These are phyloP conservation scores for Suillus alpinus DNA, from an alignment of 768 basidiomycete genomes.

Conservation along the genomic window DNA sequence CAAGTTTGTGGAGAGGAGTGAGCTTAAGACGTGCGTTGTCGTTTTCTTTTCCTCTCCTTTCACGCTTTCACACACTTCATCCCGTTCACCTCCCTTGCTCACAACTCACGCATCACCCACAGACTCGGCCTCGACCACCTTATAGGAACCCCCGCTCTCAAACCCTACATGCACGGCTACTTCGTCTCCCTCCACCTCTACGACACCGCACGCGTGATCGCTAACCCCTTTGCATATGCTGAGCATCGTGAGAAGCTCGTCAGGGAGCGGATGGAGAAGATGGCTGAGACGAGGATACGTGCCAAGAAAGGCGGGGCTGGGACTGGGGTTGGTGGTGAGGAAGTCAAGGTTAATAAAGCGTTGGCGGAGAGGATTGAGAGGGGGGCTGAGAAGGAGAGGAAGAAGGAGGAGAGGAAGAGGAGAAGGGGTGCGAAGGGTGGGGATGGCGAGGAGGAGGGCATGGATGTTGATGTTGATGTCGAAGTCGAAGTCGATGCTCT, in stretches of 20 bases:
- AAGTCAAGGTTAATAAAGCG: conserved; percentile 64
- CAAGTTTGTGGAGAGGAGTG: conserved; percentile 90
- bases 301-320: conserved; percentile 64
- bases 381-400: conserved; percentile 60
- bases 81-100: neutral
- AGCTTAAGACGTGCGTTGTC: conserved; percentile 73
- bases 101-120: conserved; percentile 6
- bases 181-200: conserved; percentile 95
- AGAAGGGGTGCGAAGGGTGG: conserved; percentile 36
- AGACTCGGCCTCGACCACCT: conserved; percentile 96
- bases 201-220: conserved; percentile 91
- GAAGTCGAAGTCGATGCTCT: too few species aligned
- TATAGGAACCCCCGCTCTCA: conserved; percentile 90
- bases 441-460: conserved; percentile 22
- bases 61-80: neutral
- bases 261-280: conserved; percentile 86
- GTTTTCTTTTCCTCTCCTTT: neutral
- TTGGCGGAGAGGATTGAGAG: conserved; percentile 81
- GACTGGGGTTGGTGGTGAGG: conserved; percentile 46
- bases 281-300: conserved; percentile 91
- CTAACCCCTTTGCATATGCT: conserved; percentile 93
- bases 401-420: conserved; percentile 55
- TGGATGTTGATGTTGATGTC: conserved; percentile 20
- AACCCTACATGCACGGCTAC: conserved; percentile 99
- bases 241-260: conserved; percentile 91